Percentiles rank a stretch among this genome's conserved stretches.
Evolutionary conservation across 2,329 filamentous ascomycete species (phyloP).

Genomic region (Trichothecium sympodiale): DNA sequence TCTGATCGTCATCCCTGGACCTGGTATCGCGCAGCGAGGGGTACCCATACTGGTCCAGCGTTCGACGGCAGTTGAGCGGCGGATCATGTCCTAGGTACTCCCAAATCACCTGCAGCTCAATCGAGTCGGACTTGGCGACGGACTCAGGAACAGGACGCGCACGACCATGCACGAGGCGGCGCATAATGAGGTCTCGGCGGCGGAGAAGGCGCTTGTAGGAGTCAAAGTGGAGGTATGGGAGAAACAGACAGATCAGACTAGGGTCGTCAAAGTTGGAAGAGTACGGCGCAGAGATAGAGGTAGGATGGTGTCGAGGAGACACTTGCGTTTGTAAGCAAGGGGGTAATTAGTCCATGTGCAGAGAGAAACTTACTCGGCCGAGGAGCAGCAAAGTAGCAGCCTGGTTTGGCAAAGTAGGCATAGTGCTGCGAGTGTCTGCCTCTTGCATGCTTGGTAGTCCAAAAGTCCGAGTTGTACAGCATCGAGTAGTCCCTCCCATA

Average conservation of each 20-base stretch:
- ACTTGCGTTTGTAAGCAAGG: constrained; percentile 10
- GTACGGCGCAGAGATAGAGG: constrained; percentile 16
- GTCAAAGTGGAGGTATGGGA: constrained; percentile 55
- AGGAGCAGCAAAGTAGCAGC: constrained; percentile 33
- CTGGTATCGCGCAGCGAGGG: constrained; percentile 49
- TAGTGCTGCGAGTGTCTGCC: constrained; percentile 38
- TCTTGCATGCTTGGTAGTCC: constrained; percentile 34
- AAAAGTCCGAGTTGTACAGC: constrained; percentile 35
- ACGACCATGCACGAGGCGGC: constrained; percentile 40
- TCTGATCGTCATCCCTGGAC: constrained; percentile 53
- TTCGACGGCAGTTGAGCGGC: constrained; percentile 49
- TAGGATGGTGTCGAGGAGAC: constrained; percentile 22
- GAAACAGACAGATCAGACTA: constrained; percentile 36
- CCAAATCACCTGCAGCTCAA: constrained; percentile 52
- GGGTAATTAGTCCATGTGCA: neutral
- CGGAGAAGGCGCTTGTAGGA: constrained; percentile 47
- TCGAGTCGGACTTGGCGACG: constrained; percentile 40
- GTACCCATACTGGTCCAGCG: constrained; percentile 53
- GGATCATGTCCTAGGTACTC: constrained; percentile 50
- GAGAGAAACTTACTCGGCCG: constrained; percentile 17
- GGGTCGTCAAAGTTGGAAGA: constrained; percentile 13
- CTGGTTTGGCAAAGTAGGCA: constrained; percentile 36
- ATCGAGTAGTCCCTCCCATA: constrained; percentile 25
- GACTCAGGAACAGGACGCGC: constrained; percentile 43
- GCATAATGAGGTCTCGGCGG: constrained; percentile 42